Percentiles rank a stretch among this genome's conserved stretches.
Conservation (phyloP, 768 basidiomycete genomes). For the Podaxis mareebaensis region DNA sequence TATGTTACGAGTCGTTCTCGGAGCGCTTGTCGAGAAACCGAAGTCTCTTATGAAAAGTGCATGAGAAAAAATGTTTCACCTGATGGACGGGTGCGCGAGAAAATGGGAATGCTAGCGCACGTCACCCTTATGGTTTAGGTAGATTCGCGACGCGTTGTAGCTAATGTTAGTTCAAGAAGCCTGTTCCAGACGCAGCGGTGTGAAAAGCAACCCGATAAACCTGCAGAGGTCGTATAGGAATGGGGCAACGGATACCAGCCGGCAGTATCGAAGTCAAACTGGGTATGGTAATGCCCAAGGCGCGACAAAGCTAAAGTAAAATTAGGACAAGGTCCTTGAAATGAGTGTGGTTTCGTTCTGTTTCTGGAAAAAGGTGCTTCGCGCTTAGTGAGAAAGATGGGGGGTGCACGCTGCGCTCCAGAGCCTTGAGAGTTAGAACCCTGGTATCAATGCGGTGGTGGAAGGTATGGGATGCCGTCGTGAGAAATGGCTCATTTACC, state of each 20-base stretch:
- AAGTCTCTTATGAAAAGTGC: not conserved
- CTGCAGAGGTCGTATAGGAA: not conserved
- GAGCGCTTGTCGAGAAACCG: not conserved
- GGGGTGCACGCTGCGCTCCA: not conserved
- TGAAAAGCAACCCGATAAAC: not conserved
- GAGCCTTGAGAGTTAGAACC: not conserved
- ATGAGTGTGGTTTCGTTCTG: not conserved
- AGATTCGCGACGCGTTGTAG: not conserved
- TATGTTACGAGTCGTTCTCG: not conserved
- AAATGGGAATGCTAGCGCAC: not conserved
- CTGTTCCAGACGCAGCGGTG: not conserved
- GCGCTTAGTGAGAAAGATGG: not conserved
- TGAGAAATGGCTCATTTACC: not conserved
- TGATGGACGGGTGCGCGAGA: not conserved
- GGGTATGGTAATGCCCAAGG: not conserved
- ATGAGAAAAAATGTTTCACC: conserved; percentile 7
- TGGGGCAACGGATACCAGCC: not conserved
- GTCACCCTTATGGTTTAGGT: conserved; percentile 1
- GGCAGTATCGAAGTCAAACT: not conserved
- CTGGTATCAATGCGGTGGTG: not conserved
- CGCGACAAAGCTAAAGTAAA: not conserved
- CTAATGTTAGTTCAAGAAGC: not conserved
- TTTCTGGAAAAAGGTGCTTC: conserved; percentile 1
- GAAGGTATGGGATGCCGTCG: not conserved
- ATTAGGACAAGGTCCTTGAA: not conserved